Base-by-base conservation (phyloP, 768 basidiomycete genomes). In the Collybiopsis luxurians region DNA sequence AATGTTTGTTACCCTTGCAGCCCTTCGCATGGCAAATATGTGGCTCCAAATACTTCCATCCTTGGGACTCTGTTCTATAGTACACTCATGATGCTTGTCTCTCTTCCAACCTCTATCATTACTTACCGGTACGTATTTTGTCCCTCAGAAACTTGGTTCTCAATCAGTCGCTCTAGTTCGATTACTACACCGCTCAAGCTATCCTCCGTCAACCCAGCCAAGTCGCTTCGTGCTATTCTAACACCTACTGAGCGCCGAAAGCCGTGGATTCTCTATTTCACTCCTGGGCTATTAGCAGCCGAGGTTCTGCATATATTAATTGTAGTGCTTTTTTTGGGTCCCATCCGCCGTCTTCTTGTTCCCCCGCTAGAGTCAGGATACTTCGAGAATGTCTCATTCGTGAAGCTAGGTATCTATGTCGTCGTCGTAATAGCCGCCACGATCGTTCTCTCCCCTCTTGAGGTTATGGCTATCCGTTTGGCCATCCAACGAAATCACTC, bases 401-500 rank as follows among this genome's bases (percentile, higher is more conserved):
- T 80, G 57, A 83, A 78, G 55, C 59, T 87, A 28, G 71, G 69
- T 54, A 72, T 89, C 30, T 90, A 86, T 64, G 66, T 89, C 21
- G 60, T 75, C 52, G 72, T 89, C 56, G 79, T 85, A 11, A 64
- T 79, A 34, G 60, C 85, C 46, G 83, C 84, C 70, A 84, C 85
- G 2, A 62, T 66, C 13, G 64, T 90, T 55, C 77, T 92, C 12
- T 78, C 89, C 27, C 92, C 92, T 4, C 71, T 94, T 26, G 92
- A 94, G 65, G 90, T 94, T 27, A 87, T 93, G 48, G 70, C 84
- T 13, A 89, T 87, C 13, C 77, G 90, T 48, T 79, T 94, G 4
- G 87, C 90, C 19, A 88, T 94, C 55, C 92, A 94, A 64, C 82
- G 92, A 53, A 94, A 93, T 61, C 90, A 92, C 60, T 83, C 86